A percentile compares a stretch with the other conserved stretches of the same genome.
Evolutionary conservation across 2,329 filamentous ascomycete species (phyloP).

Genomic region (Fusarium sp.): DNA sequence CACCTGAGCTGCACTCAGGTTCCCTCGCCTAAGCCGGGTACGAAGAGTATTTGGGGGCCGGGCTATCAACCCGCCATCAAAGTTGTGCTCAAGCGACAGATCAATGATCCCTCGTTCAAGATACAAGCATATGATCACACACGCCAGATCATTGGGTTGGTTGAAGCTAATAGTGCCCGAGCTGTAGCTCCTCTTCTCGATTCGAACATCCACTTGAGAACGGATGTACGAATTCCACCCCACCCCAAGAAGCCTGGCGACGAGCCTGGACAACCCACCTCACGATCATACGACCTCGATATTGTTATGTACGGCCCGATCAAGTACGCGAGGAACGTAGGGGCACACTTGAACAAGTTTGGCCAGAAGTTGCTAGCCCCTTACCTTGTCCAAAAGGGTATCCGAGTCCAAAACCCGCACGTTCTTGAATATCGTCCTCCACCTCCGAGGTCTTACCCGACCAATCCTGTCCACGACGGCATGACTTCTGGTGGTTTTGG

Average conservation of each 20-base stretch:
- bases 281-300: constrained; percentile 71
- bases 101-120: constrained; percentile 64
- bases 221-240: constrained; percentile 76
- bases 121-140: constrained; percentile 82
- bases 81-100: constrained; percentile 72
- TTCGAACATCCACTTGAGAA: constrained; percentile 71
- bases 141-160: constrained; percentile 76
- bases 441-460: constrained; percentile 49
- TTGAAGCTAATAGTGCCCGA: constrained; percentile 74
- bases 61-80: constrained; percentile 79
- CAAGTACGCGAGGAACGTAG: constrained; percentile 72
- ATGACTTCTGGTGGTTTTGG: constrained; percentile 34
- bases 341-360: constrained; percentile 70
- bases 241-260: constrained; percentile 74
- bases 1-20: constrained; percentile 74
- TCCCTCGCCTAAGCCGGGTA: constrained; percentile 74
- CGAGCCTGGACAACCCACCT: constrained; percentile 69
- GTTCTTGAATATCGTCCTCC: constrained; percentile 60
- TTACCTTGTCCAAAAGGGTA: constrained; percentile 72
- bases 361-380: constrained; percentile 76
- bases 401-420: constrained; percentile 83
- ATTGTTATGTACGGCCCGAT: constrained; percentile 84
- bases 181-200: constrained; percentile 81
- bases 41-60: constrained; percentile 67
- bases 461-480: constrained; percentile 38